Conservation (phyloP, 768 basidiomycete species). For the Podaxis pistillaris region DNA sequence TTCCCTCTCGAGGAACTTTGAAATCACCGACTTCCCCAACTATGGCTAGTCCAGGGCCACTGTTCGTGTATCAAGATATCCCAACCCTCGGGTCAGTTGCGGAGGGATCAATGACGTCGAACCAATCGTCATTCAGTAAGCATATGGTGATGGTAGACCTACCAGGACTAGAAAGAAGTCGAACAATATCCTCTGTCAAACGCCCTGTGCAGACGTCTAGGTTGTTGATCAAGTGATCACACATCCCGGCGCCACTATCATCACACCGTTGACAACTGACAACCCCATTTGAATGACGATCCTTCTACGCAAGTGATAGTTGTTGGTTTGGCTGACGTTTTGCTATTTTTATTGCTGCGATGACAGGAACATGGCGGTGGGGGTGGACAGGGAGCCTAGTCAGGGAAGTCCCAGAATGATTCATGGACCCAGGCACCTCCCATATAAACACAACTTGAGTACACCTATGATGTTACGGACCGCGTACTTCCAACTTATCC, state of each 20-base stretch:
- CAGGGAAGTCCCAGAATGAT: neutral
- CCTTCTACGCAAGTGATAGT: neutral
- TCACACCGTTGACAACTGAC: neutral
- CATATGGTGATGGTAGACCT: neutral
- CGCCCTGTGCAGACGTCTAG: neutral
- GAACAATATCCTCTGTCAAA: neutral
- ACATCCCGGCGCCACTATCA: neutral
- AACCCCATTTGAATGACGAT: neutral
- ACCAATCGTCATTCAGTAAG: neutral
- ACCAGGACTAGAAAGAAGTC: neutral
- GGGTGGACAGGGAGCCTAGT: neutral
- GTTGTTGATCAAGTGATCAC: too few species aligned
- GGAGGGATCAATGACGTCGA: constrained; percentile 4
- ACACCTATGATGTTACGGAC: neutral
- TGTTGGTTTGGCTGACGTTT: neutral
- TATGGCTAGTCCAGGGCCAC: neutral
- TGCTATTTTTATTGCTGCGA: neutral
- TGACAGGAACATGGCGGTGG: neutral
- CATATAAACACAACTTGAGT: neutral
- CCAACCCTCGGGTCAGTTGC: neutral
- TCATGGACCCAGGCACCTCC: neutral
- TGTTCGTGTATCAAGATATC: neutral
- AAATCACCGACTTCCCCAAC: neutral
- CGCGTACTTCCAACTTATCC: neutral
- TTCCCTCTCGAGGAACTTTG: neutral